Conservation (phyloP, 2,329 filamentous ascomycete genomes). For the Hymenoscyphus albidus region DNA sequence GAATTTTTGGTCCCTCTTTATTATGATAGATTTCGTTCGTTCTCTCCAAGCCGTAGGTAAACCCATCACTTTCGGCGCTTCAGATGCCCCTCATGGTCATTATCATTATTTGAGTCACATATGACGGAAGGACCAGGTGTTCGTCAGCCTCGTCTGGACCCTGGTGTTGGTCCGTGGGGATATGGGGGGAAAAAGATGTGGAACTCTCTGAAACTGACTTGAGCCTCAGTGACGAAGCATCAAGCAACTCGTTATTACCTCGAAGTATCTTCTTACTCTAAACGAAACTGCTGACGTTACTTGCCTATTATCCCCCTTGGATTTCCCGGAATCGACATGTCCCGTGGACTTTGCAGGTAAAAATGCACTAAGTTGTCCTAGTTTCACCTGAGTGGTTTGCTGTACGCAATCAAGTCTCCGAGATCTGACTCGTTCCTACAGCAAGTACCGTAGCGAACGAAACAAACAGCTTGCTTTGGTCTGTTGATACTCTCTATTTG, state of each 20-base stretch:
- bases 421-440: neutral
- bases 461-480: neutral
- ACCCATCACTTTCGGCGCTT: neutral
- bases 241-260: neutral
- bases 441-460: neutral
- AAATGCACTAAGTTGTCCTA: neutral
- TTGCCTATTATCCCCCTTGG: neutral
- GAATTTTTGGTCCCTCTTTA: neutral
- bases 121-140: neutral
- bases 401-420: neutral
- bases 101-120: neutral
- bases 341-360: neutral
- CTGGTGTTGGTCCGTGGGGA: neutral
- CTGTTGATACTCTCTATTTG: neutral
- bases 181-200: neutral
- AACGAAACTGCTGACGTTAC: neutral
- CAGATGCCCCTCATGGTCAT: neutral
- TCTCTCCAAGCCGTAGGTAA: no score
- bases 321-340: neutral
- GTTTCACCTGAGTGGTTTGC: neutral
- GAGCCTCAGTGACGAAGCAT: slow-evolving; percentile 1
- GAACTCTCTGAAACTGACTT: neutral
- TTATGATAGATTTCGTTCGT: no score
- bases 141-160: neutral
- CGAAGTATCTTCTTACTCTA: neutral